phyloP scores from a whole-genome alignment of 192 early-diverging fungal species.

The Coemansia sp. region DNA sequence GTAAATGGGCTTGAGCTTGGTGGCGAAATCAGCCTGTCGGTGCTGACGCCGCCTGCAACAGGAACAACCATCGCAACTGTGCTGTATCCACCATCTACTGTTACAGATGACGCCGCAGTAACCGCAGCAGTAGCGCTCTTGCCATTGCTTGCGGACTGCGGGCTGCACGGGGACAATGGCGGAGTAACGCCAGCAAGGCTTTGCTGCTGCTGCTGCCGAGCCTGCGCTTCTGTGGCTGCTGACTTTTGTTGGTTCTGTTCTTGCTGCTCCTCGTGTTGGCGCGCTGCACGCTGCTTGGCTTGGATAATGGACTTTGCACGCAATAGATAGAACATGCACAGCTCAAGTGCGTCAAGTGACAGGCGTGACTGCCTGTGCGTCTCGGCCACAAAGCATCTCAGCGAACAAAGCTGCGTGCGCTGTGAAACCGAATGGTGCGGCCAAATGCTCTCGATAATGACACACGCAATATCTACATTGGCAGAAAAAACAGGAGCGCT shows the following conservation, averaged over 20 bases:
- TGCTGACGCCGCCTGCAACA: background rate
- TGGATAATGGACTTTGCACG: constrained; percentile 54
- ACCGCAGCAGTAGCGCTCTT: background rate
- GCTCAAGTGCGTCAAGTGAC: constrained; percentile 42
- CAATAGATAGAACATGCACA: constrained; percentile 52
- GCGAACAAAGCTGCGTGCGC: constrained; percentile 53
- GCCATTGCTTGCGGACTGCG: background rate
- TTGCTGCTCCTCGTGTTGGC: constrained; percentile 29
- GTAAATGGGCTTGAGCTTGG: constrained; percentile 32
- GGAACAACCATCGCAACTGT: constrained; percentile 22
- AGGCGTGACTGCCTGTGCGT: constrained; percentile 54
- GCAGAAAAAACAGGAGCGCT: background rate
- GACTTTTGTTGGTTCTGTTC: constrained; percentile 14
- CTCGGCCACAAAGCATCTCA: constrained; percentile 55
- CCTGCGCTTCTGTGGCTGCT: background rate
- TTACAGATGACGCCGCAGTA: constrained; percentile 5
- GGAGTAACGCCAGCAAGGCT: constrained; percentile 11
- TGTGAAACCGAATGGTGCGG: constrained; percentile 54
- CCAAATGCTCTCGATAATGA: constrained; percentile 57
- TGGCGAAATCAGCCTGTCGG: constrained; percentile 23
- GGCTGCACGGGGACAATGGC: constrained; percentile 27
- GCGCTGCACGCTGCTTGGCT: constrained; percentile 40
- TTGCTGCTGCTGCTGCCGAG: constrained; percentile 15
- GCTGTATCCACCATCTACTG: constrained; percentile 2
- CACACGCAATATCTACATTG: constrained; percentile 48